These are phyloP conservation scores for Mucuna pruriens DNA, from an alignment of 306 rosid species.

Conservation along the genomic window DNA sequence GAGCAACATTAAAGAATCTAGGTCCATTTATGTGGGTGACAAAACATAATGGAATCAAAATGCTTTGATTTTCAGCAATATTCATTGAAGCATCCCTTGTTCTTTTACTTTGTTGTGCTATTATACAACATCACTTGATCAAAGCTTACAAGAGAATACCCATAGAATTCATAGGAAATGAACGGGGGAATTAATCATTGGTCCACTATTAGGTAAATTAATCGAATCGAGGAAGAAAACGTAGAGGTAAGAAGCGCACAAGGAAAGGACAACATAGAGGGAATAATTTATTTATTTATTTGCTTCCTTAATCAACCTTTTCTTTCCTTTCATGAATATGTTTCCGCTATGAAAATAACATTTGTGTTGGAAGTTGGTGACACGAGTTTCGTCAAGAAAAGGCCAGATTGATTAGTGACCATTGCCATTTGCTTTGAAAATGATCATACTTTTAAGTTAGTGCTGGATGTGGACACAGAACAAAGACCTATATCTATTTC, in stretches of 20 bases:
- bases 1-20: neutral
- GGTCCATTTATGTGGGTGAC: neutral
- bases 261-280: constrained; percentile 17
- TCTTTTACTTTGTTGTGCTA: neutral
- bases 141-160: neutral
- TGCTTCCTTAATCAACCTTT: constrained; percentile 2
- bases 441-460: constrained; percentile 18
- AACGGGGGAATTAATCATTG: neutral
- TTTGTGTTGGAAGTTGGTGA: constrained; percentile 42
- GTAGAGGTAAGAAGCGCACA: neutral
- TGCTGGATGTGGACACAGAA: constrained; percentile 37
- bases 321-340: constrained; percentile 34
- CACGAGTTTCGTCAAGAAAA: constrained; percentile 41
- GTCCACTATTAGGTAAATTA: constrained; percentile 4
- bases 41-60: constrained; percentile 1
- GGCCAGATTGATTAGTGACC: constrained; percentile 24
- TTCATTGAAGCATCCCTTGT: neutral
- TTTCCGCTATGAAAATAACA: constrained; percentile 32
- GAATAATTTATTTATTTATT: neutral
- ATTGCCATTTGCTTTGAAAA: constrained; percentile 29
- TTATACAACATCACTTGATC: neutral
- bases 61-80: neutral
- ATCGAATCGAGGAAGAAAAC: neutral
- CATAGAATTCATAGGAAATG: neutral
- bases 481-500: constrained; percentile 12